Evolutionary conservation across 2,329 filamentous ascomycete species (phyloP), one percentile per base, ranked within the genome.

Genomic region (Zymoseptoria pseudotritici): DNA sequence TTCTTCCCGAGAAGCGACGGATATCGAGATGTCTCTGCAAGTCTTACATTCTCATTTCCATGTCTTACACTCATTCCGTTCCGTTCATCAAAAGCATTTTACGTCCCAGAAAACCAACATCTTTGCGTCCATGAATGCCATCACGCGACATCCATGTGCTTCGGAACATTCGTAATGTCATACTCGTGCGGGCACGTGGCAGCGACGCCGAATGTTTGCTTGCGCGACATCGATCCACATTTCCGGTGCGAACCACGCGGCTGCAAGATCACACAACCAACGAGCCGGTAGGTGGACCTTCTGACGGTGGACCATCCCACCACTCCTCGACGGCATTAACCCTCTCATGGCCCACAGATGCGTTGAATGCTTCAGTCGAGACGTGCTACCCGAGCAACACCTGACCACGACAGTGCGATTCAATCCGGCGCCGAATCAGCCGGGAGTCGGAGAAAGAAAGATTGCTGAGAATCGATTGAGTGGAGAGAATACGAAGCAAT

Each of bases 231-330:
- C 10, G 65, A 58, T 17, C 59, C 64, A 20, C 64, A 66, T 53
- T 65, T 65, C 29, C 61, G 63, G 10, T 66, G 65, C 57, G 65
- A 66, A 57, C 61, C 63, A 24, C 56, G 63, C 50, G 65, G 65
- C 10, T 62, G 63, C 60, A 66, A 66, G 36, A 66, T 66, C 24
- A 65, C 65, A 26, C 61, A 65, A 36, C 65, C 65, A 26, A 60
- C 60, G 13, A 63, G 64, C 42, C 58, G 64, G 31, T 24, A 24
- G 22, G 22, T 24, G 22, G 22, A 24, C 22, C 22, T 24, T 24
- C 22, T 24, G 22, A 24, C 22, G 22, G 22, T 24, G 22, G 22
- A 24, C 22, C 22, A 24, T 24, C 22, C 22, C 22, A 24, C 22
- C 22, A 24, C 22, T 24, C 22, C 22, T 24, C 22, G 22, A 24